phyloP scores from a whole-genome alignment of 1,284 basidiomycete species.

The Cyathus olla region DNA sequence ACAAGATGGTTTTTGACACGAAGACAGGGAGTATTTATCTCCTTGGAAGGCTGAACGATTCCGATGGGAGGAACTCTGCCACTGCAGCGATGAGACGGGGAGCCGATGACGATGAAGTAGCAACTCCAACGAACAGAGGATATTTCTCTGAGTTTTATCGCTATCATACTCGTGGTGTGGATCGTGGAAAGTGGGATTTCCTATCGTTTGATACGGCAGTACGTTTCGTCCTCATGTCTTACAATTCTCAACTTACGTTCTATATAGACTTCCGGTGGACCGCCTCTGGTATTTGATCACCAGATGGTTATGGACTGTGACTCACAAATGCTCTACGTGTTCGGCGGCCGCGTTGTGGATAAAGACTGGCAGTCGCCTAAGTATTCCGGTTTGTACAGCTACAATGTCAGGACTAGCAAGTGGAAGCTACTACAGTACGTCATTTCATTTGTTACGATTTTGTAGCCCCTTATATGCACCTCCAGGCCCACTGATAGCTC shows the following conservation, averaged over 20 bases:
- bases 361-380: constrained; percentile 66
- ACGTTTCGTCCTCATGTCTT: constrained; percentile 22
- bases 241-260: neutral
- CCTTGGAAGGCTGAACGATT: constrained; percentile 70
- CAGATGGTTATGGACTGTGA: constrained; percentile 85
- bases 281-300: constrained; percentile 84
- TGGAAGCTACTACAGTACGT: constrained; percentile 77
- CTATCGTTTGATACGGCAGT: constrained; percentile 74
- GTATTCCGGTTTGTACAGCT: constrained; percentile 79
- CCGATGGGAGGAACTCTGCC: constrained; percentile 47
- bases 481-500: constrained; percentile 46
- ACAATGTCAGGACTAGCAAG: constrained; percentile 67
- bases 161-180: constrained; percentile 71
- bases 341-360: constrained; percentile 81
- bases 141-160: constrained; percentile 77
- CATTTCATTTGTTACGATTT: constrained; percentile 6
- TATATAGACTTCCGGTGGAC: constrained; percentile 70
- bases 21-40: constrained; percentile 81
- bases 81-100: constrained; percentile 6
- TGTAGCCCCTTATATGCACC: constrained; percentile 2
- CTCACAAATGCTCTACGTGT: constrained; percentile 80
- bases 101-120: constrained; percentile 8
- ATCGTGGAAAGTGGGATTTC: constrained; percentile 75
- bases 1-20: constrained; percentile 85
- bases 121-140: constrained; percentile 26